Evolutionary conservation across 2,329 filamentous ascomycete species (phyloP).

Genomic region (Graphium sp.): DNA sequence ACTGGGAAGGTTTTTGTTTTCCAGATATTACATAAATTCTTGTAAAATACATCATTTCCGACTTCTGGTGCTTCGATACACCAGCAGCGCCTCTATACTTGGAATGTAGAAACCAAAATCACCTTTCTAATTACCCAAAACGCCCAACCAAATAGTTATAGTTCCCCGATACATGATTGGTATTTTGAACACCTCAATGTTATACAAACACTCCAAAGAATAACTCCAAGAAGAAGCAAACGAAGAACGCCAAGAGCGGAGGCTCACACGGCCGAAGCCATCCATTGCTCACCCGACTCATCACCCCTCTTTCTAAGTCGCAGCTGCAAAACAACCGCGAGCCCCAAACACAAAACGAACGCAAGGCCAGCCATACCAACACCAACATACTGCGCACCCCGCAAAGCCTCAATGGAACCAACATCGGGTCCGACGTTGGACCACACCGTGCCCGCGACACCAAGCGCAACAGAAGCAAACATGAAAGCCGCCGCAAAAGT

Average conservation of each 20-base stretch:
- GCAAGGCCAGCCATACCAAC: slow-evolving; percentile 19
- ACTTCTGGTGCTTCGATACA: too few relatives aligned
- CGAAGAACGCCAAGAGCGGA: slow-evolving; percentile 1
- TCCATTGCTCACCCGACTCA: slow-evolving; percentile 1
- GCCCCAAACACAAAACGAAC: slow-evolving; percentile 11
- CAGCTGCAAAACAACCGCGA: slow-evolving; percentile 2
- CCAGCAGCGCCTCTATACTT: too few relatives aligned
- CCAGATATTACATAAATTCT: not conserved
- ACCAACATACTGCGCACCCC: slow-evolving; percentile 22
- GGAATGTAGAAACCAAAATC: not conserved
- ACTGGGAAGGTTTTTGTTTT: too few relatives aligned
- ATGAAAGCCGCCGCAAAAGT: slow-evolving; percentile 54
- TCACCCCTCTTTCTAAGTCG: slow-evolving; percentile 1
- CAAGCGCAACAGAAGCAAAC: slow-evolving; percentile 46
- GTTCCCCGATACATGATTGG: too few relatives aligned
- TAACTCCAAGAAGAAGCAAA: slow-evolving; percentile 1
- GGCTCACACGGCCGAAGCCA: slow-evolving; percentile 3
- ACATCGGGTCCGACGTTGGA: slow-evolving; percentile 13
- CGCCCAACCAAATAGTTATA: too few relatives aligned
- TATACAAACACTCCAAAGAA: not conserved
- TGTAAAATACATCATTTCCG: too few relatives aligned
- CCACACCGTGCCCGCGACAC: slow-evolving; percentile 49
- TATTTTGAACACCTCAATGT: not conserved
- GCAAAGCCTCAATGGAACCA: slow-evolving; percentile 14
- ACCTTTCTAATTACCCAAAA: slow-evolving; percentile 1